Percentiles rank a stretch among this genome's conserved stretches.
Conservation (phyloP, 768 basidiomycete species). For the Leucosporidium yakuticum region DNA sequence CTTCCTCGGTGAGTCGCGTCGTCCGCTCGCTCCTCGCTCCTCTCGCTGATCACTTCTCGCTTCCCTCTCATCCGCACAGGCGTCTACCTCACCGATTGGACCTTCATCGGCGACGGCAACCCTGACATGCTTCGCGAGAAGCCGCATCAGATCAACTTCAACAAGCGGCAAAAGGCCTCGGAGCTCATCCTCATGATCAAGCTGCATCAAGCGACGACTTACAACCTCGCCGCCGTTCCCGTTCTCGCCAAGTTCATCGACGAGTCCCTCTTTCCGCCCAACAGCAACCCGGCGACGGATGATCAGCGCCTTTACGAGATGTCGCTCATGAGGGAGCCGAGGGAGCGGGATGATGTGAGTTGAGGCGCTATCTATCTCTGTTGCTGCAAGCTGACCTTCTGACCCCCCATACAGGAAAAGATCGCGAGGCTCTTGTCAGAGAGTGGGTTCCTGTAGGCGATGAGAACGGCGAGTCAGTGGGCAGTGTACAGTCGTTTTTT, state of each 20-base stretch:
- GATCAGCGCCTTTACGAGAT: conserved; percentile 57
- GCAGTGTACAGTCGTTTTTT: no score
- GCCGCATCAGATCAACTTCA: conserved; percentile 76
- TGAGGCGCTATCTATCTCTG: not conserved
- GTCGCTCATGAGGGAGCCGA: conserved; percentile 80
- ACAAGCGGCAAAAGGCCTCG: conserved; percentile 89
- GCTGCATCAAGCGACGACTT: conserved; percentile 85
- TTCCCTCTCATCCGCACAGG: conserved; percentile 50
- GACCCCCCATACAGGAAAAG: conserved; percentile 15
- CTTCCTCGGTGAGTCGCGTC: conserved; percentile 66
- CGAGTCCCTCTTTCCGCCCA: conserved; percentile 59
- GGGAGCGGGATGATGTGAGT: conserved; percentile 82
- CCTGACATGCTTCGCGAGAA: conserved; percentile 60
- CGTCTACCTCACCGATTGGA: conserved; percentile 88
- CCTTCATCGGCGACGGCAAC: conserved; percentile 97
- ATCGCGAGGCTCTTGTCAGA: conserved; percentile 32
- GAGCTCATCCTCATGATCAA: conserved; percentile 96
- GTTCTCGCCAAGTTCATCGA: conserved; percentile 69
- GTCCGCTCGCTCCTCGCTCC: conserved; percentile 30
- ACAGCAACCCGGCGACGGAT: conserved; percentile 11
- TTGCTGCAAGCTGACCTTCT: not conserved
- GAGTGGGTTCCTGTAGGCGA: conserved; percentile 25
- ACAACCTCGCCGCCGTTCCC: conserved; percentile 69
- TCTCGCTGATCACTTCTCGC: not conserved
- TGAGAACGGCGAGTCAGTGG: not conserved